Evolutionary conservation across 2,329 filamentous ascomycete genomes (phyloP), one percentile per base, ranked within the genome.

Genomic region (Fonsecaea pedrosoi): DNA sequence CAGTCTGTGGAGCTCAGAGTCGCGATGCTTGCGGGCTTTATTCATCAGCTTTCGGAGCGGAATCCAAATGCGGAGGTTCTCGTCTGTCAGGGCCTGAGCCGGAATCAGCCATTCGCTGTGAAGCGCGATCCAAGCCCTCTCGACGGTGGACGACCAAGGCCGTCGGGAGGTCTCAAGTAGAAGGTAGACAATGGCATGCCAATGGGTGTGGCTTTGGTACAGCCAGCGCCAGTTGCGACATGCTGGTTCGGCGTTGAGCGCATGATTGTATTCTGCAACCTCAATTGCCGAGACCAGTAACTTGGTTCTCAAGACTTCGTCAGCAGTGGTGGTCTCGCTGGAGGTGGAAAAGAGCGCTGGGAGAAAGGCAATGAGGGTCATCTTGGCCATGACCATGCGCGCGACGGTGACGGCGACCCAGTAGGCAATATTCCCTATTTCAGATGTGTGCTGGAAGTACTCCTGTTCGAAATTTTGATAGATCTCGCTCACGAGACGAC

Each of bases 311-410:
- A 76, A 25, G 25, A 25, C 2, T 3, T 25, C 25, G 25, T 25
- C 25, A 25, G 25, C 25, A 25, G 25, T 25, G 25, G 25, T 25
- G 25, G 25, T 75, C 42, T 78, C 75, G 48, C 76, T 72, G 2
- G 78, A 74, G 2, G 67, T 60, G n/a, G 65, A 69, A 45, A 86
- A 83, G 2, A 87, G 74, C 1, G 82, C 73, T 0, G 91, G 90
- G 71, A 94, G 89, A 73, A 94, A 91, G 2, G 92, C 84, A 65
- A 93, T 85, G 38, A 95, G 83, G 79, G 88, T 91, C 82, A 93
- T 87, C 77, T 93, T 94, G 57, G 89, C 88, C 79, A 92, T 86
- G 68, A 93, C 87, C 34, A 94, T 82, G 5, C 90, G 86, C 2
- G 87, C 85, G 34, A 91, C 82, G 38, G 89, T 90, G 4, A 86